A percentile compares a stretch with the other conserved stretches of the same genome.
Conservation (phyloP, 345 rosid species). For the Aquilaria yunnanensis region DNA sequence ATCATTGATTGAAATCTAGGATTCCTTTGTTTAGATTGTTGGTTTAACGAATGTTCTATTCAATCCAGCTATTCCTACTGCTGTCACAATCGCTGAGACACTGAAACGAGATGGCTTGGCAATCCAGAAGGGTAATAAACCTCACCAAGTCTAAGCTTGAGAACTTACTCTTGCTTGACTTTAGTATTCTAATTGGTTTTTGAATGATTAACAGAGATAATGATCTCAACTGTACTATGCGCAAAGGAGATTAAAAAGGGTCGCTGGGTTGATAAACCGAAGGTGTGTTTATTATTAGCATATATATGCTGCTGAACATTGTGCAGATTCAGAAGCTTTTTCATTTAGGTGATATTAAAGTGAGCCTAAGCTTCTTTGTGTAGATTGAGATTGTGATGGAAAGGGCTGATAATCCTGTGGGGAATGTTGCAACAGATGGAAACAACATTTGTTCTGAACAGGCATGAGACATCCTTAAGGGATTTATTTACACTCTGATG, state of each 20-base stretch:
- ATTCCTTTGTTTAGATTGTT: not conserved
- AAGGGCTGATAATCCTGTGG: slow-evolving; percentile 20
- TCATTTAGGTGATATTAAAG: not conserved
- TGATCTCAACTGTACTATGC: slow-evolving; percentile 14
- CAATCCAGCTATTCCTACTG: slow-evolving; percentile 31
- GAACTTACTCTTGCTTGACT: too few species aligned
- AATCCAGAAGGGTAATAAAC: slow-evolving; percentile 16
- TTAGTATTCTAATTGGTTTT: not conserved
- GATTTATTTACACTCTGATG: too few species aligned
- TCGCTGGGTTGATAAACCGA: slow-evolving; percentile 21
- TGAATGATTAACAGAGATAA: slow-evolving; percentile 18
- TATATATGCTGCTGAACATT: not conserved
- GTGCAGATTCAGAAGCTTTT: not conserved
- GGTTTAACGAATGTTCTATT: not conserved
- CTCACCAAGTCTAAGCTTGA: not conserved
- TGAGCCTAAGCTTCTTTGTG: not conserved
- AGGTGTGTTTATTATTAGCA: slow-evolving; percentile 13
- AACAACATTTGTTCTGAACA: too few species aligned
- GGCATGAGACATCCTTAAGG: too few species aligned
- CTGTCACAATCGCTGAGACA: slow-evolving; percentile 27
- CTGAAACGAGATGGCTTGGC: slow-evolving; percentile 29
- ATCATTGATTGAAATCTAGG: not conserved
- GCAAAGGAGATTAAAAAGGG: slow-evolving; percentile 13
- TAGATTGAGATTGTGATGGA: slow-evolving; percentile 31
- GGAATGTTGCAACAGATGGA: too few species aligned